These are phyloP conservation scores for Rostrohypoxylon terebratum DNA, from an alignment of 495 filamentous ascomycete species.

Conservation along the genomic window DNA sequence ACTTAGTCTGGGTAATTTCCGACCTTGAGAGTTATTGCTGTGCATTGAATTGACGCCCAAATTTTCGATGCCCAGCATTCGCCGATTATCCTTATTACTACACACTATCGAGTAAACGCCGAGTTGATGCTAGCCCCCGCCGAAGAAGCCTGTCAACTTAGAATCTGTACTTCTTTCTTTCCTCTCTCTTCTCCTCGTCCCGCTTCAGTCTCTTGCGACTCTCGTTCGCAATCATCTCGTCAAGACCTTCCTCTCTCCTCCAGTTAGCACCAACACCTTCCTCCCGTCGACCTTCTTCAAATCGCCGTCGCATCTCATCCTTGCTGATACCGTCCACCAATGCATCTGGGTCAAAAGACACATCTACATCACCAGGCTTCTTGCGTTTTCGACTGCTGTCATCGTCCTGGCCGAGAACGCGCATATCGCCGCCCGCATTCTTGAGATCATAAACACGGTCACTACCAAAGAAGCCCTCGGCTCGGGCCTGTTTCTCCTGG, in stretches of 20 bases:
- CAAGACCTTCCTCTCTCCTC: conserved; percentile 91
- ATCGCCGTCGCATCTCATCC: conserved; percentile 68
- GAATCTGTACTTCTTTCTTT: conserved; percentile 57
- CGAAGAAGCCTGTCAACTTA: conserved; percentile 19
- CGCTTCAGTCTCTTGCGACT: conserved; percentile 87
- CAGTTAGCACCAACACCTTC: conserved; percentile 74
- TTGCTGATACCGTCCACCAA: conserved; percentile 79
- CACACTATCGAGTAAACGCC: conserved; percentile 36
- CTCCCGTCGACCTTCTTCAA: conserved; percentile 80
- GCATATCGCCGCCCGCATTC: conserved; percentile 52
- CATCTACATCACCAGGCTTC: conserved; percentile 94
- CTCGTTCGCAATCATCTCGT: conserved; percentile 96
- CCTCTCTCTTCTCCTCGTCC: conserved; percentile 78
- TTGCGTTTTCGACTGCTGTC: conserved; percentile 83
- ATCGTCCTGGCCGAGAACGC: conserved; percentile 84
- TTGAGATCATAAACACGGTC: conserved; percentile 90
- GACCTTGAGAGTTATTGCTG: not conserved
- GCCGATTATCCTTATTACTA: conserved; percentile 13
- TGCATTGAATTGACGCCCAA: conserved; percentile 9
- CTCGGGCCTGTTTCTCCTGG: conserved; percentile 83
- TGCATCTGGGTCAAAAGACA: conserved; percentile 85
- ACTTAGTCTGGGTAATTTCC: not conserved
- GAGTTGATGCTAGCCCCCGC: conserved; percentile 8
- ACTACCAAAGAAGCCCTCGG: conserved; percentile 94
- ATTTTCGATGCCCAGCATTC: not conserved